Percentiles rank a stretch among this genome's conserved stretches.
These are phyloP conservation scores for Saccharomyces eubayanus DNA, from an alignment of 805 yeast species.

Conservation along the genomic window DNA sequence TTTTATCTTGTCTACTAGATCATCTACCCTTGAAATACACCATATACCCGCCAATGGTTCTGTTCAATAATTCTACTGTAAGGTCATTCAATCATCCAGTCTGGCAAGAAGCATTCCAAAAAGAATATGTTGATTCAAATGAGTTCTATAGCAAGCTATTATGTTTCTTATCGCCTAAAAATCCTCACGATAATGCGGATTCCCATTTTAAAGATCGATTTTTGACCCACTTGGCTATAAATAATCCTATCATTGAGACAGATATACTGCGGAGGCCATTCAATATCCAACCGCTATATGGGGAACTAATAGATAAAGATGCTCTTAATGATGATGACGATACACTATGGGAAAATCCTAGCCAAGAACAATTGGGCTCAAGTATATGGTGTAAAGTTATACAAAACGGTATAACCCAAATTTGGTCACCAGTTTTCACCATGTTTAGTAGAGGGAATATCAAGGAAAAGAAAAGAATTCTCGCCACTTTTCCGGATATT, in stretches of 20 bases:
- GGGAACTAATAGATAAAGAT: slow-evolving; percentile 52
- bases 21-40: slow-evolving; percentile 40
- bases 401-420: slow-evolving; percentile 70
- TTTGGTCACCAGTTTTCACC: slow-evolving; percentile 79
- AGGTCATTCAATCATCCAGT: slow-evolving; percentile 35
- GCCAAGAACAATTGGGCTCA: slow-evolving; percentile 34
- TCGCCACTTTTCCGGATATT: slow-evolving; percentile 36
- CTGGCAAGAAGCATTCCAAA: slow-evolving; percentile 30
- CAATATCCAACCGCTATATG: slow-evolving; percentile 50
- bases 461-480: slow-evolving; percentile 64
- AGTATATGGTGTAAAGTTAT: slow-evolving; percentile 66
- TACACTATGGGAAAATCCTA: slow-evolving; percentile 32
- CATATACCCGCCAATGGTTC: slow-evolving; percentile 57
- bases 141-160: slow-evolving; percentile 20
- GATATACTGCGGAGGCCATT: slow-evolving; percentile 61
- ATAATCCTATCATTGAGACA: slow-evolving; percentile 51
- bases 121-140: slow-evolving; percentile 2
- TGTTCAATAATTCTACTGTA: slow-evolving; percentile 41
- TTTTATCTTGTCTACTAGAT: slow-evolving; percentile 5
- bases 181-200: neutral
- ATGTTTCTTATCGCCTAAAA: neutral
- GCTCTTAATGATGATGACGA: slow-evolving; percentile 9
- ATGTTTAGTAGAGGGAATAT: slow-evolving; percentile 87
- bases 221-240: slow-evolving; percentile 58
- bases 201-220: slow-evolving; percentile 11